Base-by-base conservation (phyloP, 169 alveolate species). In the Sarcocystis neurona region DNA sequence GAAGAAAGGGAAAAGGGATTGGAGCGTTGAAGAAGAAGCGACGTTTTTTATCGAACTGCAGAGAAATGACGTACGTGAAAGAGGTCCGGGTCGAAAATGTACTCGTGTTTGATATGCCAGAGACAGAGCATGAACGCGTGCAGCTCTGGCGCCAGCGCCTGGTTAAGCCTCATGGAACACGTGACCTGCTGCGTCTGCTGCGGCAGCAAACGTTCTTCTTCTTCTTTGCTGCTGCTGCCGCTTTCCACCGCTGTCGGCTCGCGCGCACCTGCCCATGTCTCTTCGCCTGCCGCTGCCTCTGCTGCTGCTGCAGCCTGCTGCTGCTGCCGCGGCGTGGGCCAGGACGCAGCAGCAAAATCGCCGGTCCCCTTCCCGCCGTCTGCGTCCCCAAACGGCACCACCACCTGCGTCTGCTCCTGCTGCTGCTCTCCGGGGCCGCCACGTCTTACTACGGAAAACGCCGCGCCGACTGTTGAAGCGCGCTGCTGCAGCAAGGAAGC, bases 21-120 rank as follows among this genome's bases (percentile, higher is more conserved):
- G 63, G 63, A 12, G 63, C 10, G 20, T 53, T 53, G 63, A 10
- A 20, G 20, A 20, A 53, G 20, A 53, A 53, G 10, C 20, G 30
- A 53, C 10, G 20, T 10, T 20, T 20, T 53, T 20, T 12, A 53
- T 18, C 27, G n/a, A n/a, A n/a, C n/a, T n/a, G n/a, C n/a, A n/a
- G n/a, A n/a, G n/a, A n/a, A n/a, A n/a, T n/a, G n/a, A 2, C 88
- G 6, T 48, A 80, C 88, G 18, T 30, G 30, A 23, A 80, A 63
- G n/a, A 48, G 34, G 88, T 46, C 32, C 23, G 89, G 89, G 46
- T 58, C 44, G n/a, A 82, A 0, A n/a, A 82, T 60, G 44, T 82
- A 82, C 48, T 82, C 89, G 89, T 82, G 89, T 1, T 18, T 63
- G 1, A 82, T 39, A n/a, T 82, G 79, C 89, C 89, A 82, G 34